These are phyloP conservation scores for Cyberlindnera maclurae DNA, from an alignment of 805 yeast genomes.

Conservation along the genomic window DNA sequence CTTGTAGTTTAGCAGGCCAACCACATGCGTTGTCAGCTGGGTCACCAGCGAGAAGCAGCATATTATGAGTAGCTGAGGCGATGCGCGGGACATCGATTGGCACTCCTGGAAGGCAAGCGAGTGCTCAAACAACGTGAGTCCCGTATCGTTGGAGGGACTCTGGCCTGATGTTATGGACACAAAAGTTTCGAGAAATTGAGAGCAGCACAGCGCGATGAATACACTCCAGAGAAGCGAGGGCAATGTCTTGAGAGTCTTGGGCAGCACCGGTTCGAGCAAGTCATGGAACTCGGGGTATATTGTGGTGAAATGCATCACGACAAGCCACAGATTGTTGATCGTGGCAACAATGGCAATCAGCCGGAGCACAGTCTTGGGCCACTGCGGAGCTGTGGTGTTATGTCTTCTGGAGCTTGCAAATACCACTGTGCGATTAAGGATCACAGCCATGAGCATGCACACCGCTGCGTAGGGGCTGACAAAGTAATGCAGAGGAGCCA, in stretches of 20 bases:
- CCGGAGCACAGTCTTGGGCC: constrained; percentile 31
- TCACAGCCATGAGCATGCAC: constrained; percentile 51
- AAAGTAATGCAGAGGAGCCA: constrained; percentile 32
- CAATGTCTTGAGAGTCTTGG: constrained; percentile 16
- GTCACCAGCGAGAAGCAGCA: constrained; percentile 50
- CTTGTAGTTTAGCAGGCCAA: constrained; percentile 48
- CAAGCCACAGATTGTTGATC: constrained; percentile 17
- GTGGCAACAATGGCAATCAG: constrained; percentile 31
- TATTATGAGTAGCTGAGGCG: constrained; percentile 43
- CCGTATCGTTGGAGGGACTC: constrained; percentile 54
- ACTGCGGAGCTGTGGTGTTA: constrained; percentile 2
- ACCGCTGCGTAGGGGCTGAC: constrained; percentile 42
- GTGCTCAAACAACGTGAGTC: constrained; percentile 67
- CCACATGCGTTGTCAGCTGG: constrained; percentile 55
- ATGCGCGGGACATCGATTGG: constrained; percentile 42
- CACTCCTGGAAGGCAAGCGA: constrained; percentile 72
- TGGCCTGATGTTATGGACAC: constrained; percentile 49
- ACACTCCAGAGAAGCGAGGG: constrained; percentile 48
- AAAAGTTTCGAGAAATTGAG: constrained; percentile 62
- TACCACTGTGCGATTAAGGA: constrained; percentile 49
- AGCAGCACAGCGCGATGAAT: constrained; percentile 51
- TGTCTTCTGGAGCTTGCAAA: constrained; percentile 44
- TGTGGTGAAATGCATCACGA: constrained; percentile 7
- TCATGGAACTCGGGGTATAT: constrained; percentile 1
- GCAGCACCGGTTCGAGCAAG: constrained; percentile 3